Evolutionary conservation across 805 yeast species (phyloP).

Genomic region (Myxozyma vanderwaltii): DNA sequence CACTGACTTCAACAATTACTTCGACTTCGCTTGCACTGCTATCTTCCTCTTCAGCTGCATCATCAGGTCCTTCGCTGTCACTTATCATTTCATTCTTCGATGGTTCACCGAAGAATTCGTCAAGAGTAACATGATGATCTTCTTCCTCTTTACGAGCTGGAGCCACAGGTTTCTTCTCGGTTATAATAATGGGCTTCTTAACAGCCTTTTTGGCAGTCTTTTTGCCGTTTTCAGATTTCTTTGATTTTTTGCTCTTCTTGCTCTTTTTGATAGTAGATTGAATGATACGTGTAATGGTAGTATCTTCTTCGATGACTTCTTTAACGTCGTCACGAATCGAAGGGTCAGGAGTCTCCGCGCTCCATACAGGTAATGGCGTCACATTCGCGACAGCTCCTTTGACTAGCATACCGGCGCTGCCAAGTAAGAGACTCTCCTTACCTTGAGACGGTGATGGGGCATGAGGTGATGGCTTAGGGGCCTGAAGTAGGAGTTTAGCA

Average conservation of each 20-base stretch:
- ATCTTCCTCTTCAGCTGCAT: slow-evolving; percentile 42
- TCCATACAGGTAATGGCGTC: slow-evolving; percentile 51
- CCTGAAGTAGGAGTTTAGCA: slow-evolving; percentile 71
- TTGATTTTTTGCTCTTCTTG: slow-evolving; percentile 13
- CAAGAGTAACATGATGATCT: slow-evolving; percentile 48
- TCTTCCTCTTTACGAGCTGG: slow-evolving; percentile 12
- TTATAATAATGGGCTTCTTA: background rate
- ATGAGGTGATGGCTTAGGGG: slow-evolving; percentile 68
- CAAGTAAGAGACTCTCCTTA: slow-evolving; percentile 36
- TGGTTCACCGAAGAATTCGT: slow-evolving; percentile 74
- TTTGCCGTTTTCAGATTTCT: slow-evolving; percentile 3
- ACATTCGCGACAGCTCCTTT: slow-evolving; percentile 42
- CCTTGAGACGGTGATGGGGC: slow-evolving; percentile 34
- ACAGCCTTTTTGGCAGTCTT: slow-evolving; percentile 3
- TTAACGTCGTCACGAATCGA: slow-evolving; percentile 36
- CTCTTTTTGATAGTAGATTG: slow-evolving; percentile 6
- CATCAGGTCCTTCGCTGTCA: slow-evolving; percentile 39
- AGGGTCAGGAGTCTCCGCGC: slow-evolving; percentile 44
- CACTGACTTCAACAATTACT: slow-evolving; percentile 41
- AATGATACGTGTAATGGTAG: background rate
- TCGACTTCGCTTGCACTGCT: slow-evolving; percentile 43
- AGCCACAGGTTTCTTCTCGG: slow-evolving; percentile 4
- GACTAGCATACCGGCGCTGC: slow-evolving; percentile 35
- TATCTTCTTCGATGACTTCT: slow-evolving; percentile 2
- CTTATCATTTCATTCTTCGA: slow-evolving; percentile 33